Percentiles rank a stretch among this genome's conserved stretches.
Conservation (phyloP, 106 monocot genomes). For the Apostasia shenzhenica region DNA sequence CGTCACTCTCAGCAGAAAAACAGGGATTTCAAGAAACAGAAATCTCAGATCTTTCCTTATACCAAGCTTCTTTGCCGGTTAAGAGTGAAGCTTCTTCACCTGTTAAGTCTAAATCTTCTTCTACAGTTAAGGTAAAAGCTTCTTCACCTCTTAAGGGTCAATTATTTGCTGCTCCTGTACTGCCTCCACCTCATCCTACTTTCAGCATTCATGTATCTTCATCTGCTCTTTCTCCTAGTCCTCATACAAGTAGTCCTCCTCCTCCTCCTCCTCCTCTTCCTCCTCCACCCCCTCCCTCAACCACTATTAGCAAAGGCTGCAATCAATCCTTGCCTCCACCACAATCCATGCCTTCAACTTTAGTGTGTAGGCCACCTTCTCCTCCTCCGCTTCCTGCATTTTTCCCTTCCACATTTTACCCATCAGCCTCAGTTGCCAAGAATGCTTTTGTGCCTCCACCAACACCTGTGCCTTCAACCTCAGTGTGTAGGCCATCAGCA, state of each 20-base stretch:
- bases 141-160: neutral
- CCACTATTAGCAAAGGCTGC: neutral
- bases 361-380: neutral
- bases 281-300: neutral
- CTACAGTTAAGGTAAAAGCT: neutral
- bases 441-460: neutral
- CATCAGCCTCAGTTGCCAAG: neutral
- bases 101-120: neutral
- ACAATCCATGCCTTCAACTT: too few species aligned
- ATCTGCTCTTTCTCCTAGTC: neutral
- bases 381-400: neutral
- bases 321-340: too few species aligned
- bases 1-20: neutral
- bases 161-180: neutral
- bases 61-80: neutral
- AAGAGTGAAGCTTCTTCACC: neutral
- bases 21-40: neutral
- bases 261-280: neutral
- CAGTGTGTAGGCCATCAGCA: neutral
- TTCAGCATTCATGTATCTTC: neutral
- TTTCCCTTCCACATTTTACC: neutral
- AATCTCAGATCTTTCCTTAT: neutral
- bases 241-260: neutral
- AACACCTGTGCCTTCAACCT: slow-evolving; percentile 4
- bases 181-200: slow-evolving; percentile 5